Percentiles rank a stretch among this genome's conserved stretches.
Evolutionary conservation across 129 eudicot species (phyloP).

Genomic region (Silybum marianum): DNA sequence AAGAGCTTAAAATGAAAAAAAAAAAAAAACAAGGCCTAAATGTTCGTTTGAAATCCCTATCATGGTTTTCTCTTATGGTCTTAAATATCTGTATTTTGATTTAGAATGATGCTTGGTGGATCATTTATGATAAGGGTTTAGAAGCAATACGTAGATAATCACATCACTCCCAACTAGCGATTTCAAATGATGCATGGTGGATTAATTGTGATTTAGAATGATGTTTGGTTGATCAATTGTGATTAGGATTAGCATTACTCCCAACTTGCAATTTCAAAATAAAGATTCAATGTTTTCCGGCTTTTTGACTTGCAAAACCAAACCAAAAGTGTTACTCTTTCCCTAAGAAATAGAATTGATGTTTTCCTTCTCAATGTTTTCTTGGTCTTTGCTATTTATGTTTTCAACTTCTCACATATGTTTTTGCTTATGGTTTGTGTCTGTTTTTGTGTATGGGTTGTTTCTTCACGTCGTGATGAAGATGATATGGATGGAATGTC

Average conservation of each 20-base stretch:
- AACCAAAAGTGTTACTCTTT: background rate
- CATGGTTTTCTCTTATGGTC: background rate
- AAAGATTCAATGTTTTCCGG: background rate
- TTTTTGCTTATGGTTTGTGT: background rate
- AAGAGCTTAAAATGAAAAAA: too few species aligned
- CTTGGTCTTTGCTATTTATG: background rate
- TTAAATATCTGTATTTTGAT: background rate
- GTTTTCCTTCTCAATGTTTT: background rate
- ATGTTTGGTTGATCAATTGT: background rate
- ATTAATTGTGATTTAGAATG: background rate
- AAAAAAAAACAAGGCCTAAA: too few species aligned
- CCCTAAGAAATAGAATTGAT: background rate
- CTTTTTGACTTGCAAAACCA: background rate
- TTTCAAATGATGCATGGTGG: too few species aligned
- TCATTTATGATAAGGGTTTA: background rate
- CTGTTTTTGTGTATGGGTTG: background rate
- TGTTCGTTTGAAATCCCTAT: background rate
- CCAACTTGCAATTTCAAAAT: background rate
- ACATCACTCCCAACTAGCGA: background rate
- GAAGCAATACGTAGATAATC: background rate
- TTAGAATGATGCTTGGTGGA: constrained; percentile 1
- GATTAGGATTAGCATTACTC: background rate
- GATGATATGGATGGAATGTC: background rate
- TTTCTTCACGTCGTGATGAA: background rate
- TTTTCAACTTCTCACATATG: background rate